These are phyloP conservation scores for Exserohilum rostratum DNA, from an alignment of 2,329 filamentous ascomycete genomes.

Conservation along the genomic window DNA sequence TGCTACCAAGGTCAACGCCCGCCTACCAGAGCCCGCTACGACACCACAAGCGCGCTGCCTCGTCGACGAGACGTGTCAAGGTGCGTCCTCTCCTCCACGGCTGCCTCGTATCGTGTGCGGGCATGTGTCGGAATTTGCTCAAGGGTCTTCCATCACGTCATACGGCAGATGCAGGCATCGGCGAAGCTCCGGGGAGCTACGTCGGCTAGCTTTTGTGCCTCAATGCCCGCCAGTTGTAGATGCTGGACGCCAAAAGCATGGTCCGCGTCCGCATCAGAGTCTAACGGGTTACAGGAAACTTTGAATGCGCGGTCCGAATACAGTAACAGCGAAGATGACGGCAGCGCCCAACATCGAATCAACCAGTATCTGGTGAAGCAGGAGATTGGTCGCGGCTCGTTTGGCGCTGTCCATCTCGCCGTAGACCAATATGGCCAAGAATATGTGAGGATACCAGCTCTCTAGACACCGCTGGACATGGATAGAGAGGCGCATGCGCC, in stretches of 20 bases:
- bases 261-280: background rate
- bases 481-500: constrained; percentile 6
- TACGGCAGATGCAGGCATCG: background rate
- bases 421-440: constrained; percentile 89
- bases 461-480: constrained; percentile 8
- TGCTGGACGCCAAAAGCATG: background rate
- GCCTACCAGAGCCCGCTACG: constrained; percentile 67
- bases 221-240: background rate
- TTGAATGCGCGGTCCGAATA: constrained; percentile 88
- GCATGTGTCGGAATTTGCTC: background rate
- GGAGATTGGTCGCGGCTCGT: constrained; percentile 96
- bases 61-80: constrained; percentile 67
- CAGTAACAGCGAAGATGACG: constrained; percentile 82
- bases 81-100: constrained; percentile 42
- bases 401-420: constrained; percentile 89
- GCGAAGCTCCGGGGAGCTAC: background rate
- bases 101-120: background rate
- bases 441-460: constrained; percentile 71
- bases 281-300: constrained; percentile 69
- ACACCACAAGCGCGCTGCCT: constrained; percentile 68
- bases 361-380: constrained; percentile 95
- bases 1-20: constrained; percentile 58
- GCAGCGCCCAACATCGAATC: constrained; percentile 80
- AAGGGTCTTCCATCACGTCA: background rate
- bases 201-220: background rate